These are phyloP conservation scores for Mollisia scopiformis DNA, from an alignment of 2,329 filamentous ascomycete species.

Conservation along the genomic window DNA sequence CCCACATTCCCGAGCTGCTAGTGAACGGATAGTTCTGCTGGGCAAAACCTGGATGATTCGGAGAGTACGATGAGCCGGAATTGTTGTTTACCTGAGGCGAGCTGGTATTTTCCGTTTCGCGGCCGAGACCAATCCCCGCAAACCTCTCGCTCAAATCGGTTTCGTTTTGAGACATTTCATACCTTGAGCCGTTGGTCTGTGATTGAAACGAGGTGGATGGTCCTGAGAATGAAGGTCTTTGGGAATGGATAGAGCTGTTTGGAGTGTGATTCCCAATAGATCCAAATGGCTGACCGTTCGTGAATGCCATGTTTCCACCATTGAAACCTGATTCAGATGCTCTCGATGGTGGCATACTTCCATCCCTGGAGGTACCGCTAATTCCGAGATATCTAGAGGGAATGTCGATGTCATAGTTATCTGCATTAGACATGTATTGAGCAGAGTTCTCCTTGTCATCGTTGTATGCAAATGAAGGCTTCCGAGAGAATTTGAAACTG, in stretches of 20 bases:
- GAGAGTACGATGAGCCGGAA: slow-evolving; percentile 29
- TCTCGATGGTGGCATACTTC: slow-evolving; percentile 58
- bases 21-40: slow-evolving; percentile 28
- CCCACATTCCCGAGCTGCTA: slow-evolving; percentile 32
- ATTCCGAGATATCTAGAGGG: slow-evolving; percentile 43
- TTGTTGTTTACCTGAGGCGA: slow-evolving; percentile 26
- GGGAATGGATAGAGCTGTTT: slow-evolving; percentile 50
- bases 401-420: slow-evolving; percentile 32
- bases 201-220: slow-evolving; percentile 51
- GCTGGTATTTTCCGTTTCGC: slow-evolving; percentile 27
- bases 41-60: slow-evolving; percentile 28
- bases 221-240: slow-evolving; percentile 47
- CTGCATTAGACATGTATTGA: slow-evolving; percentile 23
- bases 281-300: slow-evolving; percentile 29
- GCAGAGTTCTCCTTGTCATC: slow-evolving; percentile 36
- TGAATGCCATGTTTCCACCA: slow-evolving; percentile 25
- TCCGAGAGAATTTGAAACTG: slow-evolving; percentile 34
- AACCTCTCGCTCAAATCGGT: slow-evolving; percentile 34
- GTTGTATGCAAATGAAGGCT: slow-evolving; percentile 30
- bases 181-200: slow-evolving; percentile 44
- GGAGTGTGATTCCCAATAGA: slow-evolving; percentile 42
- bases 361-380: slow-evolving; percentile 54
- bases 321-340: slow-evolving; percentile 49
- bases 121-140: slow-evolving; percentile 28
- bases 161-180: slow-evolving; percentile 30